phyloP scores from a whole-genome alignment of 2,329 filamentous ascomycete species.

The Neopestalotiopsis sp. region DNA sequence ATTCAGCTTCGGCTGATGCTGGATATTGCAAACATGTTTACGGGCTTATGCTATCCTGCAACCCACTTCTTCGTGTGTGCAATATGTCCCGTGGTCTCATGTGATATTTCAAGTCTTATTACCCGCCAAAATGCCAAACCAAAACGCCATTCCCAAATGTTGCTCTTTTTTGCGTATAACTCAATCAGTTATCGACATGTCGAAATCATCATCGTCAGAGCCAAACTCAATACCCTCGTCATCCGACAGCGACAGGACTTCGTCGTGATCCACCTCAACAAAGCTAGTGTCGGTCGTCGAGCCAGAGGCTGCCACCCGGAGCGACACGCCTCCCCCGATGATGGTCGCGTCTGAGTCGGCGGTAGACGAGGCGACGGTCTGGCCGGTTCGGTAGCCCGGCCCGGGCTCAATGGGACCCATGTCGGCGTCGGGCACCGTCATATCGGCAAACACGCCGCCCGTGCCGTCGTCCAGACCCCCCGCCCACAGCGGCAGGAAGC shows the following conservation, averaged over 20 bases:
- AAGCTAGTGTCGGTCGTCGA: neutral
- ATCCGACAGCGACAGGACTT: neutral
- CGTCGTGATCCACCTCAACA: neutral
- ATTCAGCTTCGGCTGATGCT: neutral
- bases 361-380: slow-evolving; percentile 4
- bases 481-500: slow-evolving; percentile 70
- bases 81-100: too few relatives aligned
- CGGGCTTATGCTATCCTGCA: too few relatives aligned
- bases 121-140: too few relatives aligned
- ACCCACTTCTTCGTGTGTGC: too few relatives aligned
- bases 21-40: too few relatives aligned
- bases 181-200: too few relatives aligned
- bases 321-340: neutral
- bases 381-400: slow-evolving; percentile 36
- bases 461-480: slow-evolving; percentile 60
- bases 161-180: too few relatives aligned
- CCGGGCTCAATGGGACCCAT: slow-evolving; percentile 37
- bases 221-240: neutral
- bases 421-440: slow-evolving; percentile 37
- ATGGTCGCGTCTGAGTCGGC: slow-evolving; percentile 8
- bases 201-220: neutral
- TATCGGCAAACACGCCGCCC: slow-evolving; percentile 51
- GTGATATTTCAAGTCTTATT: too few relatives aligned
- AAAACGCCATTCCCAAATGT: too few relatives aligned
- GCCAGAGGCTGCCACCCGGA: neutral